Base-by-base conservation (phyloP, 2,329 filamentous ascomycete genomes). In the Exophiala phaeomuriformis region DNA sequence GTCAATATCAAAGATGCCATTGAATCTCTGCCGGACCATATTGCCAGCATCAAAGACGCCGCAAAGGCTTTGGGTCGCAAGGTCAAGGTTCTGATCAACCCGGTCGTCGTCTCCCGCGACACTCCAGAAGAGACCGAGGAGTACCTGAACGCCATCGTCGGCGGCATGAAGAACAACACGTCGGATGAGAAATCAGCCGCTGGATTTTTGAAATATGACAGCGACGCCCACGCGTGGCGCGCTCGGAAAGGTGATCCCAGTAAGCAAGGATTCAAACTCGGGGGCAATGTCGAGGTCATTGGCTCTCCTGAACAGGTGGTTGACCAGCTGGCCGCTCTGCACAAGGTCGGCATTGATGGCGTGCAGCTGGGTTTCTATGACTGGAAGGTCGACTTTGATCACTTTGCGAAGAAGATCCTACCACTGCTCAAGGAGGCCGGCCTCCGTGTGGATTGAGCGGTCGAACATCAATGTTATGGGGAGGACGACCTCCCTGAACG, bases 171-270 rank as follows among this genome's bases (percentile, higher is more conserved):
- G 6, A 10, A 32, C 9, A 32, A 27, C 9, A 5, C 36, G 36
- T n/a, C 28, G 32, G 9, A 3, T 19, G 19, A 19, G 19, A 19
- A 19, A 19, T 19, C 19, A 30, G 30, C 27, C 30, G 10, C 4
- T 4, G 8, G 3, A 12, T 40, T 40, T 9, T 7, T 29, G 3
- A 27, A 9, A 27, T 49, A 49, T 31, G 47, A 49, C 30, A 64
- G 62, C 51, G 62, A 63, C 50, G 62, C 62, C 1, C 62, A 64
- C 47, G 62, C 57, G 5, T 64, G 62, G 62, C 47, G 50, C 10
- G 61, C 56, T 8, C 56, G 62, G 3, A 50, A 49, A 9, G 58
- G 61, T 49, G 12, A 47, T 8, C 40, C 27, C 36, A 45, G 61
- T 42, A 63, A 63, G 50, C 61, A 62, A 32, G 61, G 62, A 2